A percentile compares a stretch with the other conserved stretches of the same genome.
These are phyloP conservation scores for Cotoneaster glaucophyllus DNA, from an alignment of 306 rosid species.

Conservation along the genomic window DNA sequence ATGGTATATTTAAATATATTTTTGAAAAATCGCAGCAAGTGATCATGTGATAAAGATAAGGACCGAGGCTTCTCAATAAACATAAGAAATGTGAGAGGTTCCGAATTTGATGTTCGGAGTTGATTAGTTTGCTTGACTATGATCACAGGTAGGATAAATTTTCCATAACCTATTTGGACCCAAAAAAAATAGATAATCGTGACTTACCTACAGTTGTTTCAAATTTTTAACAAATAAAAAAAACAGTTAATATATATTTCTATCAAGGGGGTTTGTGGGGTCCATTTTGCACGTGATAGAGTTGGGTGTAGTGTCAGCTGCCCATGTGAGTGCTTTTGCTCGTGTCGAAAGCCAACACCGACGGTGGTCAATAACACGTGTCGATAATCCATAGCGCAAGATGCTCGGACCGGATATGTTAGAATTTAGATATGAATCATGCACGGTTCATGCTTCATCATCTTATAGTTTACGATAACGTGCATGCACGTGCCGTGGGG, in stretches of 20 bases:
- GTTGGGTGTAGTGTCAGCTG: constrained; percentile 44
- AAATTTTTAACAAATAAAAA: no score
- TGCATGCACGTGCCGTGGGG: constrained; percentile 45
- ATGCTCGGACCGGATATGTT: constrained; percentile 15
- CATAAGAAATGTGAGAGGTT: no score
- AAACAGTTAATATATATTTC: background rate
- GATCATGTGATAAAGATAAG: no score
- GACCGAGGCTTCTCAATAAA: no score
- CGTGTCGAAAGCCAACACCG: constrained; percentile 49
- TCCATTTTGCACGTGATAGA: constrained; percentile 45
- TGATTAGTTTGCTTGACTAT: fast-evolving
- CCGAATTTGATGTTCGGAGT: fast-evolving
- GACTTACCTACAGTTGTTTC: no score
- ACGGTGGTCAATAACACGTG: constrained; percentile 73
- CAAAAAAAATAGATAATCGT: fast-evolving
- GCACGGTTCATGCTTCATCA: background rate
- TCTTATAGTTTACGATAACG: constrained; percentile 19
- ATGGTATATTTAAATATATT: background rate
- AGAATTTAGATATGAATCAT: background rate
- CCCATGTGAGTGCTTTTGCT: constrained; percentile 55
- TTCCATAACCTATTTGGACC: no score
- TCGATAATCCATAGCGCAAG: constrained; percentile 17
- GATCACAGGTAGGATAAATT: fast-evolving
- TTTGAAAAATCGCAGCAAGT: no score
- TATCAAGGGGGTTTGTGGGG: constrained; percentile 20